These are phyloP conservation scores for Blastocystis sp. DNA, from an alignment of 352 stramenopile species.

Conservation along the genomic window DNA sequence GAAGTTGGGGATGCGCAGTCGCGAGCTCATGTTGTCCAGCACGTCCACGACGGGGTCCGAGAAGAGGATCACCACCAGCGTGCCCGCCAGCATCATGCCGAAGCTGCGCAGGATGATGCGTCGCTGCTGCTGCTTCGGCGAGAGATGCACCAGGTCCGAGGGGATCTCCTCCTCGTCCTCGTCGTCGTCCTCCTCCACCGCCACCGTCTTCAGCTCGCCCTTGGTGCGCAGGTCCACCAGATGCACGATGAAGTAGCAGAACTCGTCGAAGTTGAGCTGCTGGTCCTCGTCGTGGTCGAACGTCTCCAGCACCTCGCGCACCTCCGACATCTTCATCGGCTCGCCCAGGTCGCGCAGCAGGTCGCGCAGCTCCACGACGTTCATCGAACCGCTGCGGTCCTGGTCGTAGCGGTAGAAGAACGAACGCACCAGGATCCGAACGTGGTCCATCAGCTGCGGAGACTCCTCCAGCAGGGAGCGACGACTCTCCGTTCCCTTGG, in stretches of 20 bases:
- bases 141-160: conserved; percentile 82
- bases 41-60: conserved; percentile 94
- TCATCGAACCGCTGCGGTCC: conserved; percentile 79
- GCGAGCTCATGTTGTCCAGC: conserved; percentile 56
- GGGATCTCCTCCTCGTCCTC: conserved; percentile 73
- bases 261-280: conserved; percentile 86
- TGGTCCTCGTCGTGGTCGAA: conserved; percentile 83
- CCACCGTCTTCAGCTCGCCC: conserved; percentile 9
- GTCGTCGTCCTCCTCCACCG: conserved; percentile 54
- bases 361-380: conserved; percentile 78
- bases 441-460: conserved; percentile 63
- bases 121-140: conserved; percentile 85
- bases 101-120: conserved; percentile 87
- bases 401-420: conserved; percentile 87
- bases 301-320: conserved; percentile 74
- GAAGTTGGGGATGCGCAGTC: conserved; percentile 83
- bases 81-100: conserved; percentile 85
- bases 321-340: conserved; percentile 71
- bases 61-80: conserved; percentile 84
- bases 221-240: conserved; percentile 1
- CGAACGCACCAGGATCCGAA: conserved; percentile 81
- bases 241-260: conserved; percentile 66
- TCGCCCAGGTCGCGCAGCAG: conserved; percentile 90
- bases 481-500: neutral
- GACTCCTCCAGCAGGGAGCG: conserved; percentile 29